Conservation (phyloP, 2,329 filamentous ascomycete species). For the Endothia cerciana region DNA sequence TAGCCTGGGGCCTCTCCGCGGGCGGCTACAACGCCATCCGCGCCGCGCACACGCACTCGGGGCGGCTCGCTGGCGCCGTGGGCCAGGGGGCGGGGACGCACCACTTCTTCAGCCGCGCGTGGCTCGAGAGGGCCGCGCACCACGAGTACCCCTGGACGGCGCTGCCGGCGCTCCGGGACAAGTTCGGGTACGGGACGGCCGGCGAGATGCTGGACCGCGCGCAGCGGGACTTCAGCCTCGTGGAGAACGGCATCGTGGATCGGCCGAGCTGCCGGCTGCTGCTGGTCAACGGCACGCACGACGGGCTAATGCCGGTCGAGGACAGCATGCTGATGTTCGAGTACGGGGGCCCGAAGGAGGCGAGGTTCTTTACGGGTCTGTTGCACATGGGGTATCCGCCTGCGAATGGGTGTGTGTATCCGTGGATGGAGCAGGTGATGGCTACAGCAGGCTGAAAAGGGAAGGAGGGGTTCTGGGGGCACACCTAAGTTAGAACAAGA, state of each 20-base stretch:
- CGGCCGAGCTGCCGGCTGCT: constrained; percentile 60
- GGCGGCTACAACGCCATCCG: constrained; percentile 72
- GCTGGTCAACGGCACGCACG: constrained; percentile 61
- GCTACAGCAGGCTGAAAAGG: constrained; percentile 32
- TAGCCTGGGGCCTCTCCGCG: constrained; percentile 67
- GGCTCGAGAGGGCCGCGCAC: constrained; percentile 64
- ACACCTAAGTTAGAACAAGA: too few species aligned
- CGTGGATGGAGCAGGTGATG: constrained; percentile 65
- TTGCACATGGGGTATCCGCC: constrained; percentile 71
- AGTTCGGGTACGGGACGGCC: constrained; percentile 62
- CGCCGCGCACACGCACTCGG: constrained; percentile 68
- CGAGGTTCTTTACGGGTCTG: constrained; percentile 62
- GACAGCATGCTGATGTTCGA: constrained; percentile 68
- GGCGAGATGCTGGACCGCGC: constrained; percentile 59
- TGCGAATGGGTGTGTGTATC: constrained; percentile 60
- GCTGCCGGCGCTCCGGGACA: constrained; percentile 59
- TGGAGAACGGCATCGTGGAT: constrained; percentile 62
- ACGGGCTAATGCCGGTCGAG: constrained; percentile 70
- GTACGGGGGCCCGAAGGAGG: constrained; percentile 68
- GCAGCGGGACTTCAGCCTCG: constrained; percentile 64
- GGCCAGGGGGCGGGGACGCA: constrained; percentile 68
- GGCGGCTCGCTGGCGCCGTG: constrained; percentile 56
- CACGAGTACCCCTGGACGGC: constrained; percentile 68
- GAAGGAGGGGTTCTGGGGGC: background rate
- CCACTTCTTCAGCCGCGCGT: constrained; percentile 61